Evolutionary conservation across 208 protist genomes (phyloP), one percentile per base, ranked within the genome.

Genomic region (Trypanosoma cruzi): DNA sequence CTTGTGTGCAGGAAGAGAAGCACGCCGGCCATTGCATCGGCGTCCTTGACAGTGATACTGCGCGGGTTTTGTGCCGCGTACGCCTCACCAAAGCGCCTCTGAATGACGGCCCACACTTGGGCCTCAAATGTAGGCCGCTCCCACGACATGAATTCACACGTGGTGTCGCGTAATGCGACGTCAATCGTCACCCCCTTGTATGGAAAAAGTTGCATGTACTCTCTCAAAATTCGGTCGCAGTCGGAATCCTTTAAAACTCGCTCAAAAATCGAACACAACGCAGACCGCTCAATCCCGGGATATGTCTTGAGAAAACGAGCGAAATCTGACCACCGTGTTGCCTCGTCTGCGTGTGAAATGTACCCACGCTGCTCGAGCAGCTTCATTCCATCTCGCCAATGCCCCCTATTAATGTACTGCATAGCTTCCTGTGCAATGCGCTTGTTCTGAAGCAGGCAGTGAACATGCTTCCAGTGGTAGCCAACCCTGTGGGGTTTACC

Each of bases 381-480:
- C 6, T n/a, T 40, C 73, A 89, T 87, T 4, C 77, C 90, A 40
- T 91, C 84, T 53, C 75, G 70, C 90, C 90, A 96, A 36, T 84
- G 79, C 6, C 86, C 83, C 10, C 53, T 69, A 71, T 91, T 88
- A 55, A 91, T 77, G 44, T 85, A 61, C 57, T 78, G 74, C 54
- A 86, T 56, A 13, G 85, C 88, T 32, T 84, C 78, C 42, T 86
- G 80, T 37, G 74, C 63, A 31, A 93, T 88, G 73, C 79, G 79
- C 64, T 94, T 93, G 77, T 93, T 83, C 53, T 93, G 88, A 37
- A 91, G 71, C 16, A 89, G 76, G 57, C 77, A 84, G 61, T 96
- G 90, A 36, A 96, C 73, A 67, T 96, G 90, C 74, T 94, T 93
- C 88, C 90, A 96, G 77, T 96, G 90, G 71, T 92, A 96, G 46